Evolutionary conservation across 805 yeast species (phyloP).

Genomic region (Teunomyces kruisii): DNA sequence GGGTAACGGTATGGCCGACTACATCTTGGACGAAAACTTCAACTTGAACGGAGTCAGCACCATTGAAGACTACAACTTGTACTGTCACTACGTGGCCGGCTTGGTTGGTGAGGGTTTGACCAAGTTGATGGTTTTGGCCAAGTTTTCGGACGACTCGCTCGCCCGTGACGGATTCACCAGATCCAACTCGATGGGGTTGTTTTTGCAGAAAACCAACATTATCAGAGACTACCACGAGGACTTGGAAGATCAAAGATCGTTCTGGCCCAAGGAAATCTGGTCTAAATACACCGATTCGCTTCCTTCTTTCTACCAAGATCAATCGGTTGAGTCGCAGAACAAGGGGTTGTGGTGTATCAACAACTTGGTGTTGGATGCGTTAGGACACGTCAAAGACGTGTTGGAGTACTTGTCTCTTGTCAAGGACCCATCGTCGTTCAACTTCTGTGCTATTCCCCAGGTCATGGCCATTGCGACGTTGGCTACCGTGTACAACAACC

Average conservation of each 20-base stretch:
- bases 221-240: slow-evolving; percentile 95
- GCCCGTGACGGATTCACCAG: slow-evolving; percentile 54
- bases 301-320: slow-evolving; percentile 50
- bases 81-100: slow-evolving; percentile 98
- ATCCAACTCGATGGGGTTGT: slow-evolving; percentile 88
- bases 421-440: slow-evolving; percentile 78
- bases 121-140: slow-evolving; percentile 71
- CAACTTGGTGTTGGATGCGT: slow-evolving; percentile 76
- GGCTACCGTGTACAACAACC: slow-evolving; percentile 81
- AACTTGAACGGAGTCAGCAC: slow-evolving; percentile 79
- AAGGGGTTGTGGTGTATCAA: slow-evolving; percentile 75
- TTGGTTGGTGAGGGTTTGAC: slow-evolving; percentile 96
- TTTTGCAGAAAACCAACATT: slow-evolving; percentile 93
- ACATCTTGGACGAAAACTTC: slow-evolving; percentile 73
- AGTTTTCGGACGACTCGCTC: slow-evolving; percentile 55
- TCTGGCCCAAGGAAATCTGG: slow-evolving; percentile 97
- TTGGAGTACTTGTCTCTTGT: slow-evolving; percentile 73
- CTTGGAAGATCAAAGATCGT: slow-evolving; percentile 84
- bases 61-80: slow-evolving; percentile 77
- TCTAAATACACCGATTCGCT: slow-evolving; percentile 67
- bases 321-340: slow-evolving; percentile 42
- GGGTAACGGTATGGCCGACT: slow-evolving; percentile 99
- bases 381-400: slow-evolving; percentile 75
- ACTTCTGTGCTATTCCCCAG: slow-evolving; percentile 96
- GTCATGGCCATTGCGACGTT: slow-evolving; percentile 98